phyloP scores from a whole-genome alignment of 176 grass and related monocot genomes.

The Ensete ventricosum region DNA sequence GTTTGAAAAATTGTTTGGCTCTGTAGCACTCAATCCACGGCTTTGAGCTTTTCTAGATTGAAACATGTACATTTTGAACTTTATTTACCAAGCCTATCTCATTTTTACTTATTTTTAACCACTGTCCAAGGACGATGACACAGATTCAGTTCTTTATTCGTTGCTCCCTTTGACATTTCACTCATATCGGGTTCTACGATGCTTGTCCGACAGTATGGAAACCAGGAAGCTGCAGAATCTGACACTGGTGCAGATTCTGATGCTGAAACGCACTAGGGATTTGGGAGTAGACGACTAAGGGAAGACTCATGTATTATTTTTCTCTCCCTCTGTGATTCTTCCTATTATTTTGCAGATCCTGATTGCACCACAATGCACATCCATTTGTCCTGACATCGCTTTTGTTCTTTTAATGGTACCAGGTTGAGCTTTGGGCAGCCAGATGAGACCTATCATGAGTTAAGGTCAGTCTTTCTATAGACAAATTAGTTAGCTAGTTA shows the following conservation, averaged over 20 bases:
- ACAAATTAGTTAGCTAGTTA: no score
- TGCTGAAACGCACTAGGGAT: neutral
- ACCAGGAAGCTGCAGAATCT: neutral
- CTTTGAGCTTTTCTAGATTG: neutral
- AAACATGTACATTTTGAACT: neutral
- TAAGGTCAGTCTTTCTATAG: no score
- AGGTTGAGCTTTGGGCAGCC: conserved; percentile 11
- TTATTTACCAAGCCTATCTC: neutral
- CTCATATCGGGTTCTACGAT: neutral
- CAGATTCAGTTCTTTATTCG: neutral
- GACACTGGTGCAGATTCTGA: neutral
- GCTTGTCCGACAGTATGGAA: neutral
- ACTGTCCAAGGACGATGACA: neutral
- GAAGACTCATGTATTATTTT: neutral
- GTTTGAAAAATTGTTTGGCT: no score
- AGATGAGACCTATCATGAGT: neutral
- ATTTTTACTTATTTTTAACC: neutral
- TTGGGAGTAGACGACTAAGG: neutral
- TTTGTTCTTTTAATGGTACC: neutral
- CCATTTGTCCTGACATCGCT: no score
- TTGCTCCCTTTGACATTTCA: neutral
- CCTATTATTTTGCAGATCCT: neutral
- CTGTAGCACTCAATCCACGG: no score
- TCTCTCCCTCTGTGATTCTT: neutral
- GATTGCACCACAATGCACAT: neutral